Conservation (phyloP, 345 rosid genomes). For the Cochlearia excelsa region DNA sequence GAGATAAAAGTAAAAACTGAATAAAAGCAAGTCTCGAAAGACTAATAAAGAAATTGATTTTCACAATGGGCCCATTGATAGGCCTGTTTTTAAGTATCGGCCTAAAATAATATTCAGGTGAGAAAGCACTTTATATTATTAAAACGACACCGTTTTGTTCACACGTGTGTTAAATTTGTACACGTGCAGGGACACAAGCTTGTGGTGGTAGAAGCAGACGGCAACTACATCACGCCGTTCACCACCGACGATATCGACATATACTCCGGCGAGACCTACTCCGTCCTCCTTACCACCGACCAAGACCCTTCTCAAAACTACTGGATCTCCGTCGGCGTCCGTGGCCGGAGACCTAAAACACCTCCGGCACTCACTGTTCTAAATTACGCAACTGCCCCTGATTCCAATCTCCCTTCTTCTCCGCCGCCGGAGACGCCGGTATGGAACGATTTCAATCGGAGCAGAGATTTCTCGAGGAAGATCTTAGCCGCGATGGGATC, state of each 20-base stretch:
- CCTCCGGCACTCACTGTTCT: slow-evolving; percentile 55
- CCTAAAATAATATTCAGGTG: too few relatives aligned
- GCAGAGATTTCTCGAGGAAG: slow-evolving; percentile 44
- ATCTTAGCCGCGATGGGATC: slow-evolving; percentile 44
- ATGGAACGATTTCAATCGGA: slow-evolving; percentile 60
- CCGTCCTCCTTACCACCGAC: slow-evolving; percentile 56
- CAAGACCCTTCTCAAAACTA: slow-evolving; percentile 52
- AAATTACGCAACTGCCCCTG: slow-evolving; percentile 45
- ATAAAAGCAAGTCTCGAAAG: too few relatives aligned
- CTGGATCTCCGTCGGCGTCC: slow-evolving; percentile 56
- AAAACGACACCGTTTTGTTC: background rate
- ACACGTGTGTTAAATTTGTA: slow-evolving; percentile 14
- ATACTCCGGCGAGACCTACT: slow-evolving; percentile 84
- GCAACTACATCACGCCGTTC: slow-evolving; percentile 71
- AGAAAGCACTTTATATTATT: too few relatives aligned
- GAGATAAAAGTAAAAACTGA: too few relatives aligned
- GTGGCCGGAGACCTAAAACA: slow-evolving; percentile 58
- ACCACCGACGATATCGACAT: slow-evolving; percentile 53
- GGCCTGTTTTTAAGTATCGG: too few relatives aligned
- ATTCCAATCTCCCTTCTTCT: slow-evolving; percentile 40
- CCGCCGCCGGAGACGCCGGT: slow-evolving; percentile 59
- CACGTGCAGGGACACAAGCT: slow-evolving; percentile 63
- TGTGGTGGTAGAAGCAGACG: slow-evolving; percentile 86
- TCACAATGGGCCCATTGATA: too few relatives aligned
- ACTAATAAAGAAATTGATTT: too few relatives aligned